Evolutionary conservation across 345 rosid species (phyloP).

Genomic region (Eucalyptus urophylla): DNA sequence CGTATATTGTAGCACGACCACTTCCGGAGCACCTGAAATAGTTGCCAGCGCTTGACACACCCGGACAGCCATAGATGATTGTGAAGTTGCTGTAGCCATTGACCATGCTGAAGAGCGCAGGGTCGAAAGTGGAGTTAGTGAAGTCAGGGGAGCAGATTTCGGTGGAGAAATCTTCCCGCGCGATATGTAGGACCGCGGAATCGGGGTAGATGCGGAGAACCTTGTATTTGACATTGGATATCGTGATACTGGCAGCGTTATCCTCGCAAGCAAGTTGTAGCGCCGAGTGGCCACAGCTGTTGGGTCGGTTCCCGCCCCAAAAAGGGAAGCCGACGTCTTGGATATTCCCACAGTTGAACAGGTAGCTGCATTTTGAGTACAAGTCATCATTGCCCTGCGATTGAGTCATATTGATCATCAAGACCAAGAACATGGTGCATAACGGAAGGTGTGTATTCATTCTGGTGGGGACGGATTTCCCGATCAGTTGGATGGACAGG

Average conservation of each 20-base stretch:
- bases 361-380: neutral
- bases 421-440: neutral
- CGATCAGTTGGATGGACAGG: neutral
- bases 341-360: neutral
- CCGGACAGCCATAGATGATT: neutral
- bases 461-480: neutral
- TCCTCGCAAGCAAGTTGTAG: constrained; percentile 4
- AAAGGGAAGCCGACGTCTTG: constrained; percentile 7
- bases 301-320: constrained; percentile 7
- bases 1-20: neutral
- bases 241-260: neutral
- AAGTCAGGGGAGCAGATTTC: constrained; percentile 1
- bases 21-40: neutral
- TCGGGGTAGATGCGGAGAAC: no score
- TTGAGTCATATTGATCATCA: neutral
- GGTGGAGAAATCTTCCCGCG: constrained; percentile 3
- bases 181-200: neutral
- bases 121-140: constrained; percentile 4
- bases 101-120: neutral
- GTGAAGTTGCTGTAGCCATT: neutral
- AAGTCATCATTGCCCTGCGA: neutral
- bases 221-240: neutral
- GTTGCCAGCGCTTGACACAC: neutral
- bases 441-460: neutral
- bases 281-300: constrained; percentile 8